Evolutionary conservation across 2,329 filamentous ascomycete genomes (phyloP), one percentile per base, ranked within the genome.

Genomic region (Aspergillus oerlinghausenensis): DNA sequence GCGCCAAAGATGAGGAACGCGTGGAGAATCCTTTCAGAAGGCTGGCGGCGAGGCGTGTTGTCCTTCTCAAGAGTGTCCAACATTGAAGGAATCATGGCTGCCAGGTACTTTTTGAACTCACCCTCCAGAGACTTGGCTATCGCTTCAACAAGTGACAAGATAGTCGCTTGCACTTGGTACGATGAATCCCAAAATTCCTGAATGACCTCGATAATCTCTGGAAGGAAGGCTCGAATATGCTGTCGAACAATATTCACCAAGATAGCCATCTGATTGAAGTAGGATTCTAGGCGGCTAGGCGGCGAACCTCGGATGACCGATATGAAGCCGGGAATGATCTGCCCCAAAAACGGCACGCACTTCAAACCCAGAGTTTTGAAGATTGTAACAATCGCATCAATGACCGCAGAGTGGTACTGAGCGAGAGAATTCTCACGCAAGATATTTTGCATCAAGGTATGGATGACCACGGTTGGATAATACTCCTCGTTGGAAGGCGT

Each of bases 401-500:
- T 94, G 14, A 97, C 93, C 10, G 88, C 86, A 3, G 92, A 93
- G 68, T 99, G 95, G 66, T 96, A 93, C 67, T 95, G 90, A 11
- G 88, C 85, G 4, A 99, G 80, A 0, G 94, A 97, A 26, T 87
- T 86, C 65, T 99, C 94, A 67, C 93, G 95, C 38, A 99, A 77
- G 63, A 99, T 92, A 55, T 78, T 80, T 56, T 92, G 88, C 67
- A 99, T 86, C 10, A 99, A 82, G 1, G 94, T 95, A 67, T 96
- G 96, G 70, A 99, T 97, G 49, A 97, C 94, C 19, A 99, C 92
- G 0, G 94, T 99, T 0, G 94, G 94, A 69, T 96, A 99, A 74
- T 99, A 99, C 67, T 99, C 94, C 69, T 99, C 96, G 68, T 90
- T 96, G 0, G 93, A 97, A 0, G 94, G 95, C 0, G 92, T 97